These are phyloP conservation scores for Neodidymelliopsis sp. DNA, from an alignment of 2,329 filamentous ascomycete species.

Conservation along the genomic window DNA sequence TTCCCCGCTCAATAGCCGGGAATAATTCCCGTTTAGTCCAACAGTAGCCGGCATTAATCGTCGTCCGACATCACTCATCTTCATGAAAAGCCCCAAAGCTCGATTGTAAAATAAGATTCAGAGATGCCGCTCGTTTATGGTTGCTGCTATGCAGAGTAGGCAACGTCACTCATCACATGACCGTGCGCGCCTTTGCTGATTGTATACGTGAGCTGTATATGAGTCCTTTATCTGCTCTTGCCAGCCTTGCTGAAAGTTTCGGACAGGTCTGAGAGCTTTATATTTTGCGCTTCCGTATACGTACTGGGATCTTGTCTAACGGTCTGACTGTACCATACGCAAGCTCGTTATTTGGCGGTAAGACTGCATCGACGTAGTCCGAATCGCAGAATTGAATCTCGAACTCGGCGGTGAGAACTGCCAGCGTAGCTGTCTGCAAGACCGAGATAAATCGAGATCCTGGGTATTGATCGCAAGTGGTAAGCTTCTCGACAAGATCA, in stretches of 20 bases:
- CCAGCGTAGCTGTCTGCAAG: constrained; percentile 33
- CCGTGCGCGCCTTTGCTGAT: too few relatives aligned
- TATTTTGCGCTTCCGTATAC: constrained; percentile 34
- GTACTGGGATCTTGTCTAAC: constrained; percentile 27
- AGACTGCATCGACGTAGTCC: constrained; percentile 23
- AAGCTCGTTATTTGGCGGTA: constrained; percentile 25
- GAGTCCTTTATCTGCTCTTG: too few relatives aligned
- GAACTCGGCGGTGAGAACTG: constrained; percentile 34
- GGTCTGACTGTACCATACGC: constrained; percentile 35
- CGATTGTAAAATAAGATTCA: too few relatives aligned
- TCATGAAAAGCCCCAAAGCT: too few relatives aligned
- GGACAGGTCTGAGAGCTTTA: too few relatives aligned
- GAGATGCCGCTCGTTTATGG: too few relatives aligned
- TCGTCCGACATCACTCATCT: too few relatives aligned
- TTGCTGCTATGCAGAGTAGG: too few relatives aligned
- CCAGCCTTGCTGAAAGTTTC: too few relatives aligned
- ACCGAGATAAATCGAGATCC: constrained; percentile 25
- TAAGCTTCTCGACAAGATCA: constrained; percentile 28
- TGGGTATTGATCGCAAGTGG: constrained; percentile 17
- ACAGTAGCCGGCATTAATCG: not conserved
- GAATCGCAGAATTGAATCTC: constrained; percentile 37
- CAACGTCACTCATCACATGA: too few relatives aligned
- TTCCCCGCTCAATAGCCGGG: constrained; percentile 17
- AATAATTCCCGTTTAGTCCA: constrained; percentile 1
- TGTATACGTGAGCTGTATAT: too few relatives aligned